phyloP scores from a whole-genome alignment of 768 basidiomycete genomes.

The Coprinellus micaceus region DNA sequence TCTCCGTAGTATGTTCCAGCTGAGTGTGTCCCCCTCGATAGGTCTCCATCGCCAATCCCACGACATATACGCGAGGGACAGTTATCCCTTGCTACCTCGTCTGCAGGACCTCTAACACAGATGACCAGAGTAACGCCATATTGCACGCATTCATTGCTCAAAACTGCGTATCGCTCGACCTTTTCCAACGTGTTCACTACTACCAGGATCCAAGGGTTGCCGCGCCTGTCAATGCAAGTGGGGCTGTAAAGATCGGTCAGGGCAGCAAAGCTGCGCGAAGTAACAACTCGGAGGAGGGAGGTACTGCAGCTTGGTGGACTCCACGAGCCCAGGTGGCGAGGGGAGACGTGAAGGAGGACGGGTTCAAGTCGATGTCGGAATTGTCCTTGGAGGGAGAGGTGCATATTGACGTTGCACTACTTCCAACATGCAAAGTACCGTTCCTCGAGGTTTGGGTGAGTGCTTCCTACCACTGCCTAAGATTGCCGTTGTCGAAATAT shows the following conservation, averaged over 20 bases:
- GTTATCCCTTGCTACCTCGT: constrained; percentile 9
- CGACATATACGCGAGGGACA: constrained; percentile 1
- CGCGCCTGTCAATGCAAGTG: background rate
- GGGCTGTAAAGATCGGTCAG: background rate
- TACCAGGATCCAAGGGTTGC: background rate
- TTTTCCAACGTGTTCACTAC: background rate
- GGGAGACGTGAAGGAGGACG: background rate
- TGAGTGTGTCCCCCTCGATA: background rate
- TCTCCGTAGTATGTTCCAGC: background rate
- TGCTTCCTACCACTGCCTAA: background rate
- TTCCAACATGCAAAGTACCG: background rate
- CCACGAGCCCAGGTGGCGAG: background rate
- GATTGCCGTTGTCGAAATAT: background rate
- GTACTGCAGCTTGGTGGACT: constrained; percentile 5
- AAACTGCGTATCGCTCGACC: background rate
- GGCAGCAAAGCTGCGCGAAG: background rate
- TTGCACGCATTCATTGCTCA: background rate
- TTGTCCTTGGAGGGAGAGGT: constrained; percentile 6
- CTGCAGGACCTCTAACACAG: background rate
- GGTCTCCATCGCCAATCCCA: constrained; percentile 6
- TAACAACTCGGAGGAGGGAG: background rate
- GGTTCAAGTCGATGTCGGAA: no score
- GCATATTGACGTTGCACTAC: constrained; percentile 2
- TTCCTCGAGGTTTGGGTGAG: constrained; percentile 1
- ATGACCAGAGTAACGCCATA: background rate